These are phyloP conservation scores for Amanita inopinata DNA, from an alignment of 768 basidiomycete species.

Conservation along the genomic window DNA sequence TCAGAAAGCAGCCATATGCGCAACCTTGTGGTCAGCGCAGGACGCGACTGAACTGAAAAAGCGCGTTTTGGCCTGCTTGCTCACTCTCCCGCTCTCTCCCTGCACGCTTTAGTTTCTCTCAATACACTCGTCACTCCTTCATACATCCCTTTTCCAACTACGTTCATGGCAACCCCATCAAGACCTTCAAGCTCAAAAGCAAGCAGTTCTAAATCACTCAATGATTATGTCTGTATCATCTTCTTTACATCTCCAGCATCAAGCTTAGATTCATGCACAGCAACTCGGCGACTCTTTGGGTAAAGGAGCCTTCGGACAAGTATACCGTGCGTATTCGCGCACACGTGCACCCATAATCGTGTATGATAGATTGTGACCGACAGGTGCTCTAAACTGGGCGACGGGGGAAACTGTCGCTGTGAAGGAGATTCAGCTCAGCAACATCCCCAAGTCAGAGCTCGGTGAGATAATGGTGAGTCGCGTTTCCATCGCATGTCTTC, in stretches of 20 bases:
- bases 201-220: constrained; percentile 42
- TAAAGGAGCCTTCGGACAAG: constrained; percentile 94
- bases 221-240: constrained; percentile 47
- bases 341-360: background rate
- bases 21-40: constrained; percentile 32
- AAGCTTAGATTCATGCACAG: constrained; percentile 29
- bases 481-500: constrained; percentile 5
- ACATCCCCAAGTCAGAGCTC: constrained; percentile 88
- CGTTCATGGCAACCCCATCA: constrained; percentile 29
- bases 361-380: constrained; percentile 9
- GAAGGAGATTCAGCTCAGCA: constrained; percentile 93
- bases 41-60: constrained; percentile 32
- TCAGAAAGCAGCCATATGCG: constrained; percentile 20
- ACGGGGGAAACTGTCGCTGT: constrained; percentile 98
- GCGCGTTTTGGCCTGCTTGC: constrained; percentile 14
- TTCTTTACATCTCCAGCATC: constrained; percentile 1
- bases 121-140: background rate
- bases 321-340: constrained; percentile 64
- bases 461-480: constrained; percentile 89
- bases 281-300: constrained; percentile 97
- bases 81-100: constrained; percentile 8
- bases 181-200: constrained; percentile 29
- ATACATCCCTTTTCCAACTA: constrained; percentile 4
- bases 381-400: constrained; percentile 87
- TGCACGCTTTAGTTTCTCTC: constrained; percentile 8